phyloP scores from a whole-genome alignment of 164 flowering plant genomes.

The Macadamia tetraphylla region DNA sequence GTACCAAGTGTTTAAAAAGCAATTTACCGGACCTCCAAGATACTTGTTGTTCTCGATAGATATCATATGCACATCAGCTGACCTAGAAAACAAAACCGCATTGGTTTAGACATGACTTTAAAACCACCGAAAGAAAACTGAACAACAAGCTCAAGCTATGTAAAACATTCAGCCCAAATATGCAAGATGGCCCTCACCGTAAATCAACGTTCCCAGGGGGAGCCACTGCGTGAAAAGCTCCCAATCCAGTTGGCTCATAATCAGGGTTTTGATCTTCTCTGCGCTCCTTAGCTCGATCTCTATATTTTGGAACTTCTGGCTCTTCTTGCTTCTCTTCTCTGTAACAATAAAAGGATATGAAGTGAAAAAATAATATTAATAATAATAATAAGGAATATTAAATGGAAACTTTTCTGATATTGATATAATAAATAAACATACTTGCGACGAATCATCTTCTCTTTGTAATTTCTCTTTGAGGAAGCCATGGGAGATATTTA shows the following conservation, averaged over 20 bases:
- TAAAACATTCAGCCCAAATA: no score
- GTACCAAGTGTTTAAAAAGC: no score
- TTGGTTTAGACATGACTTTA: not conserved
- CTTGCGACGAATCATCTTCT: slow-evolving; percentile 59
- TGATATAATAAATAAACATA: slow-evolving; percentile 18
- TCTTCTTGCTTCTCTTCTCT: slow-evolving; percentile 84
- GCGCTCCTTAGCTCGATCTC: slow-evolving; percentile 94
- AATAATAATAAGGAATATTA: no score
- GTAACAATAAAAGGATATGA: not conserved
- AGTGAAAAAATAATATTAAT: not conserved
- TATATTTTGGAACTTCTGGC: slow-evolving; percentile 72
- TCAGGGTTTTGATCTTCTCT: slow-evolving; percentile 97
- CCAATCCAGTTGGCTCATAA: slow-evolving; percentile 76
- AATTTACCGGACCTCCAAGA: slow-evolving; percentile 79
- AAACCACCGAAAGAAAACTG: not conserved
- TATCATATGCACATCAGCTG: slow-evolving; percentile 76
- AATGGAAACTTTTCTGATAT: not conserved
- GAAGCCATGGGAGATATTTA: slow-evolving; percentile 21
- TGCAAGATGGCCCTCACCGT: slow-evolving; percentile 24
- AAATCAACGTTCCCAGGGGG: slow-evolving; percentile 84
- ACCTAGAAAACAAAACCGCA: slow-evolving; percentile 25
- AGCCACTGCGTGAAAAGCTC: slow-evolving; percentile 91
- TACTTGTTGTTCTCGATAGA: slow-evolving; percentile 99
- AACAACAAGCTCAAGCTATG: not conserved
- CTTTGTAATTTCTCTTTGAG: slow-evolving; percentile 50